Evolutionary conservation across 2,329 filamentous ascomycete genomes (phyloP).

Genomic region (Pseudogymnoascus sp.): DNA sequence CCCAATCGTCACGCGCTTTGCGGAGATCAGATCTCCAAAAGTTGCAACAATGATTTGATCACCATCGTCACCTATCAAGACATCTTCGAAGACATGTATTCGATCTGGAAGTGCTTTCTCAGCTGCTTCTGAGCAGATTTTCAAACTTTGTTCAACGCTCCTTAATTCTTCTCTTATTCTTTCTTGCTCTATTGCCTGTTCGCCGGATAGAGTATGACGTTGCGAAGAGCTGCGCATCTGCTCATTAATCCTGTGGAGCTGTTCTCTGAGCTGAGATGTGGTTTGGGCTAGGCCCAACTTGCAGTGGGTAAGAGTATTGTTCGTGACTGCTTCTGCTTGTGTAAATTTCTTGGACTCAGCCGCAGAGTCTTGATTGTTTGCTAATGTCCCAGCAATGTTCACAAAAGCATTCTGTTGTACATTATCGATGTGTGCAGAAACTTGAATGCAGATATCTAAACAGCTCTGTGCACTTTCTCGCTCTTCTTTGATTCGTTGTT

Average conservation of each 20-base stretch:
- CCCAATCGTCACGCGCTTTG: constrained; percentile 24
- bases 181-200: constrained; percentile 16
- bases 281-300: constrained; percentile 20
- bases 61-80: constrained; percentile 24
- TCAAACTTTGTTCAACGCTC: constrained; percentile 24
- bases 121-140: constrained; percentile 25
- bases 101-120: constrained; percentile 22
- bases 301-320: constrained; percentile 17
- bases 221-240: constrained; percentile 16
- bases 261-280: constrained; percentile 19
- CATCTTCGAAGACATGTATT: constrained; percentile 27
- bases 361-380: neutral
- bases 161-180: constrained; percentile 26
- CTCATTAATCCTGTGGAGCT: constrained; percentile 19
- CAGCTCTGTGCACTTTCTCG: constrained; percentile 27
- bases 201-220: constrained; percentile 11
- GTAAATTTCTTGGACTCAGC: constrained; percentile 13
- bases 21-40: constrained; percentile 28
- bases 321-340: constrained; percentile 16
- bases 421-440: constrained; percentile 24
- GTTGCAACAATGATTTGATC: constrained; percentile 29
- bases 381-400: constrained; percentile 14
- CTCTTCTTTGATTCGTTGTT: constrained; percentile 24
- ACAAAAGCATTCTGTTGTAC: constrained; percentile 15
- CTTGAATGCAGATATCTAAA: constrained; percentile 25